Evolutionary conservation across 768 basidiomycete genomes (phyloP), one percentile per base, ranked within the genome.

Genomic region (Neoboletus brunneissimus): DNA sequence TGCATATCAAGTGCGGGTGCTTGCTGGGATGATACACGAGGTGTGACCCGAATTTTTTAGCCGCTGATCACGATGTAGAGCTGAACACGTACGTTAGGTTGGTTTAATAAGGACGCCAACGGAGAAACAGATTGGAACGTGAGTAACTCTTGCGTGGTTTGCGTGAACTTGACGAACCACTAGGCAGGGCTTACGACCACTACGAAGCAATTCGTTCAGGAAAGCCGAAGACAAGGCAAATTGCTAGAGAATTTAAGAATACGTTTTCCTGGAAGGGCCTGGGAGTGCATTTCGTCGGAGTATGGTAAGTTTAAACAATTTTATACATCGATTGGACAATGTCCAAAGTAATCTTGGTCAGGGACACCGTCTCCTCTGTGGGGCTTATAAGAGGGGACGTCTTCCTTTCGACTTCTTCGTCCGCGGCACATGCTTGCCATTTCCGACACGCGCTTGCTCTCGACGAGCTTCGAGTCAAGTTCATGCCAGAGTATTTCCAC

Each of bases 361-460:
- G 85, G 84, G 86, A 88, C 60, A 87, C 85, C 1, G 85, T 88
- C 6, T 79, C 80, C 22, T 86, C 85, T 0, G 84, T 87, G 15
- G 85, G 84, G 12, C 46, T 83, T 40, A 71, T 84, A 49, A 77
- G 59, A 55, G 59, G 78, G 2, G 76, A 76, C 27, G 72, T 80
- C 6, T 67, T 67, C 18, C 74, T 86, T 5, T 86, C 85, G 0
- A 86, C 86, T 64, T 81, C 81, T 1, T 78, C 75, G 2, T 79
- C 80, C 4, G 83, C 85, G 46, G 77, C 75, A 10, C 79, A 80
- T 57, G 80, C 85, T 42, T 76, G 75, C 5, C 77, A 80, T 18
- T 85, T 87, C 68, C 77, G 87, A 18, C 87, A 89, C 46, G 85
- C 85, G 0, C 65, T 88, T 11, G 70, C 85, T 3, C 77, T 89